Evolutionary conservation across 305 asterid genomes (phyloP).

Genomic region (Fraxinus velutina): DNA sequence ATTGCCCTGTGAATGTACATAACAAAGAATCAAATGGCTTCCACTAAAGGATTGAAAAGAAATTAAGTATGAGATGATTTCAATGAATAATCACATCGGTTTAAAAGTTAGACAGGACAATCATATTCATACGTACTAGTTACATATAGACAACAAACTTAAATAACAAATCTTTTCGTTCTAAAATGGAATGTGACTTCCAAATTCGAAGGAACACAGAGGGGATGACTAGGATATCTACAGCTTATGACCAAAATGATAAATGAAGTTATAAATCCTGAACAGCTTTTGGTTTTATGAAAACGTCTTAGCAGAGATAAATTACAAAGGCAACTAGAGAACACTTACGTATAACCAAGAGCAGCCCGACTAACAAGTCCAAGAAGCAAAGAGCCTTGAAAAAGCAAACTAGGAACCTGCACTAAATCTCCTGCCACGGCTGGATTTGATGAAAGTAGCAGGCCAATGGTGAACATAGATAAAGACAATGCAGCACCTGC

Average conservation of each 20-base stretch:
- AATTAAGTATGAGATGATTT: neutral
- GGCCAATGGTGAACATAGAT: constrained; percentile 72
- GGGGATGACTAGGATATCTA: neutral
- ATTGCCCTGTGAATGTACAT: constrained; percentile 48
- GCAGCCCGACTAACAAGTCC: constrained; percentile 76
- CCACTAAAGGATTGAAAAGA: constrained; percentile 1
- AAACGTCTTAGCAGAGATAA: constrained; percentile 5
- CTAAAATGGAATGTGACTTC: neutral
- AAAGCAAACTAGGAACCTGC: constrained; percentile 89
- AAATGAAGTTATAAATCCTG: neutral
- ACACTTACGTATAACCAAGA: constrained; percentile 72
- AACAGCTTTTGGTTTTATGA: constrained; percentile 2
- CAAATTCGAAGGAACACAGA: neutral
- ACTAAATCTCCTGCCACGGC: constrained; percentile 63
- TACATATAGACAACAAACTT: neutral
- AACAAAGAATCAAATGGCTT: constrained; percentile 14
- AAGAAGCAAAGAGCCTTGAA: constrained; percentile 91
- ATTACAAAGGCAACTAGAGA: neutral
- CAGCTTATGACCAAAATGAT: neutral
- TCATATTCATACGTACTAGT: neutral
- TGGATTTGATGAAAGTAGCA: constrained; percentile 76
- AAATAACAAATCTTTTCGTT: neutral
- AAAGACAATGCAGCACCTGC: constrained; percentile 78
- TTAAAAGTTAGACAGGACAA: neutral
- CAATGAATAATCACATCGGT: neutral